Conservation (phyloP, 345 rosid genomes). For the Rhodamnia argentea region DNA sequence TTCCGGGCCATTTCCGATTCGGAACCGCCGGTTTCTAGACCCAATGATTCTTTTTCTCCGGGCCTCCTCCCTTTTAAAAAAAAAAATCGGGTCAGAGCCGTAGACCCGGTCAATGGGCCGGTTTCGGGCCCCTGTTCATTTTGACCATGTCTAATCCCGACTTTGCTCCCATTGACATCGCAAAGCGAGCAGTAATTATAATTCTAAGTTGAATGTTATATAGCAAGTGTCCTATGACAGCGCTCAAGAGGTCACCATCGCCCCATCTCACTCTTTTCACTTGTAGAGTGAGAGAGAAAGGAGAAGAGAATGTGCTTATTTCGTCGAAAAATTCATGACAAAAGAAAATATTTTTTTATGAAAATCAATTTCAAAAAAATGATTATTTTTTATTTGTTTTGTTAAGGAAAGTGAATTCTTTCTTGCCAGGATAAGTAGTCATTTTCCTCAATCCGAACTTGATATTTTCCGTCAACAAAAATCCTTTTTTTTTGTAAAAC, state of each 20-base stretch:
- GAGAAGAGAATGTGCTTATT: neutral
- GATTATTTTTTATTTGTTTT: neutral
- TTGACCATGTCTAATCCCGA: too few species aligned
- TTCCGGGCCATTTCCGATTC: too few species aligned
- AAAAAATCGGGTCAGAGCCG: too few species aligned
- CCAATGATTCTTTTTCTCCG: too few species aligned
- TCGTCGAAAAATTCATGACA: neutral
- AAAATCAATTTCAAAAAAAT: neutral
- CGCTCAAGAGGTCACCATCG: fast-evolving
- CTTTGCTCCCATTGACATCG: neutral
- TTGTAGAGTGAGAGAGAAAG: neutral
- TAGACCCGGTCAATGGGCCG: too few species aligned
- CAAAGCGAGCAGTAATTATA: neutral
- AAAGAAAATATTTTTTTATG: neutral
- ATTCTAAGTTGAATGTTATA: neutral
- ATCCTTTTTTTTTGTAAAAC: neutral
- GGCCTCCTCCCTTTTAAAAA: too few species aligned
- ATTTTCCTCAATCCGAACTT: neutral
- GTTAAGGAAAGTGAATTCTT: neutral
- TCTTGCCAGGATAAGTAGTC: fast-evolving
- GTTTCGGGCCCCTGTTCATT: too few species aligned
- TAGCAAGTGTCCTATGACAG: fast-evolving
- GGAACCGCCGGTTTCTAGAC: too few species aligned
- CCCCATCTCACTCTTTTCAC: neutral
- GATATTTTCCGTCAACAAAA: neutral